These are phyloP conservation scores for Myriosclerotinia scirpicola DNA, from an alignment of 2,329 filamentous ascomycete species.

Conservation along the genomic window DNA sequence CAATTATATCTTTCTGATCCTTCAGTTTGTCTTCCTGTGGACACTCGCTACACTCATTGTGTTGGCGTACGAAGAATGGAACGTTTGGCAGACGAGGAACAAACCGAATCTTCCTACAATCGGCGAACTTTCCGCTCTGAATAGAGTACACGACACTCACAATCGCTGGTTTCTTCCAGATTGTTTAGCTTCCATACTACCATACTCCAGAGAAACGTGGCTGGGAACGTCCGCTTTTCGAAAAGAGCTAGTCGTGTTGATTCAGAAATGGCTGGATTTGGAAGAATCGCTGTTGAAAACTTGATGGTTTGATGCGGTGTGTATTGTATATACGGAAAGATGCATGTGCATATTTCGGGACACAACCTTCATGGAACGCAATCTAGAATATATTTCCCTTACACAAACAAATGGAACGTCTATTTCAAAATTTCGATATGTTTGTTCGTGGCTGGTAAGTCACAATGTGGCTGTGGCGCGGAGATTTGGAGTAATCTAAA, in stretches of 20 bases:
- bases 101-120: not conserved
- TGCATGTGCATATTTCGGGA: not conserved
- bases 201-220: conserved; percentile 12
- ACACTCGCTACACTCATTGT: not conserved
- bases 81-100: conserved; percentile 4
- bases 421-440: not conserved
- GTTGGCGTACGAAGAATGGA: conserved; percentile 4
- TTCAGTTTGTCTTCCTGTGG: conserved; percentile 12
- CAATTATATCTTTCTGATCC: conserved; percentile 5
- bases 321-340: not conserved
- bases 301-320: not conserved
- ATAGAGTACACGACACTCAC: not conserved
- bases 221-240: not conserved
- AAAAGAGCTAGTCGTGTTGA: not conserved
- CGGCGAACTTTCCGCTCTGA: conserved; percentile 1
- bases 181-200: not conserved
- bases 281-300: conserved; percentile 7
- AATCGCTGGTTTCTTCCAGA: conserved; percentile 10
- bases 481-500: not conserved
- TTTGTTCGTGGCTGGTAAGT: not conserved
- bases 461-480: not conserved
- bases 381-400: not conserved
- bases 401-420: too few species aligned
- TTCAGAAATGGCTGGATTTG: conserved; percentile 19
- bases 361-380: not conserved